phyloP scores from a whole-genome alignment of 768 basidiomycete species.

The Aureoboletus auriporus region DNA sequence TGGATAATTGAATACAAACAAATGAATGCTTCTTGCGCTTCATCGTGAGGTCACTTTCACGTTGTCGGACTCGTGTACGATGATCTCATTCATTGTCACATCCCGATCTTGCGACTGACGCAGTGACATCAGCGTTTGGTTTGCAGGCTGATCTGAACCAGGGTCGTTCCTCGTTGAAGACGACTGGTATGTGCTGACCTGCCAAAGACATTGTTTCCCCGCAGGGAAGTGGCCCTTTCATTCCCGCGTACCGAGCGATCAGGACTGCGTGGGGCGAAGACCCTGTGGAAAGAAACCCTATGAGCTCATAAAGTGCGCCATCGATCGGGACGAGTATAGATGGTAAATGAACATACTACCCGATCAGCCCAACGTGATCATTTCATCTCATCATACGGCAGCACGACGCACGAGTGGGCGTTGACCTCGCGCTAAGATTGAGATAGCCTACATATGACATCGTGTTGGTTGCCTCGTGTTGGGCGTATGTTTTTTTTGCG shows the following conservation, averaged over 20 bases:
- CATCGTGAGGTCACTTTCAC: conserved; percentile 13
- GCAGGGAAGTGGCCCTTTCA: conserved; percentile 7
- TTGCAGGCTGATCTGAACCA: background rate
- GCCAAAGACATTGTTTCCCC: conserved; percentile 4
- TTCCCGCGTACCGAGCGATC: conserved; percentile 12
- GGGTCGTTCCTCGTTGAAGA: conserved; percentile 2
- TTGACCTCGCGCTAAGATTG: conserved; percentile 5
- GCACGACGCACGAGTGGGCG: conserved; percentile 2
- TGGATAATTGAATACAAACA: background rate
- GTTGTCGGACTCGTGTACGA: conserved; percentile 7
- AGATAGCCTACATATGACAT: conserved; percentile 9
- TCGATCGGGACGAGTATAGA: conserved; percentile 10
- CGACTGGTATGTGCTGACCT: too few relatives aligned
- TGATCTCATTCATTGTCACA: background rate
- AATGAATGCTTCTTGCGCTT: conserved; percentile 1
- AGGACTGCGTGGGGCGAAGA: background rate
- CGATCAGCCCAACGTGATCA: conserved; percentile 6
- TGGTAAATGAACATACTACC: background rate
- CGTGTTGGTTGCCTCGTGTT: conserved; percentile 16
- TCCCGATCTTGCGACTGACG: background rate
- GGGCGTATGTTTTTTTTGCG: conserved; percentile 7
- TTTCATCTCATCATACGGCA: conserved; percentile 6
- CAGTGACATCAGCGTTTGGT: conserved; percentile 13
- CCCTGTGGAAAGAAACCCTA: conserved; percentile 12
- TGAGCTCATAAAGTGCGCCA: conserved; percentile 11